phyloP scores from a whole-genome alignment of 805 yeast species.

The Saccharomycopsis fermentans region DNA sequence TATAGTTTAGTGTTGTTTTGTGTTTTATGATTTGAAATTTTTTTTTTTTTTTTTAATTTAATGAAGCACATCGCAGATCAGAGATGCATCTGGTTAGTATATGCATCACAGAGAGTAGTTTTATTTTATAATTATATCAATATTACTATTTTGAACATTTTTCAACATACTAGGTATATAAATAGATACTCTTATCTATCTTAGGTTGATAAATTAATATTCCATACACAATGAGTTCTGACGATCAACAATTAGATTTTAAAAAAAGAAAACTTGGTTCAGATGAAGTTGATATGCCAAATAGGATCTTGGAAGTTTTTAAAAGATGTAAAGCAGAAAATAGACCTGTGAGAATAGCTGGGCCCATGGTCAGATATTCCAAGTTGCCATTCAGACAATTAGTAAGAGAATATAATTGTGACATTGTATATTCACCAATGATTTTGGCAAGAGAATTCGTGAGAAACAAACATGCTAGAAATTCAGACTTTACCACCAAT shows the following conservation, averaged over 20 bases:
- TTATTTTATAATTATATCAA: background rate
- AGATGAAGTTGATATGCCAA: background rate
- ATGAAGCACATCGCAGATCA: background rate
- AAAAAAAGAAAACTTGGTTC: background rate
- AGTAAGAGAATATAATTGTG: conserved; percentile 61
- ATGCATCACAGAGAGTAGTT: background rate
- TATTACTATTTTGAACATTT: background rate
- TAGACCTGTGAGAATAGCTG: conserved; percentile 59
- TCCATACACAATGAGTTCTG: background rate
- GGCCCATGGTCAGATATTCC: conserved; percentile 97
- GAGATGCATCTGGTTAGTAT: background rate
- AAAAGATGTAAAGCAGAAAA: conserved; percentile 35
- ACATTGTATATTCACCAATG: conserved; percentile 93
- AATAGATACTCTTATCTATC: too few relatives aligned
- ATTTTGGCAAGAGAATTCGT: conserved; percentile 92
- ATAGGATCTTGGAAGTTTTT: conserved; percentile 46
- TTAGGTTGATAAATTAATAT: too few relatives aligned
- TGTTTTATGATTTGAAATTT: background rate
- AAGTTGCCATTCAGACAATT: conserved; percentile 85
- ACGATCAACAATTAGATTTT: background rate
- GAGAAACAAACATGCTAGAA: conserved; percentile 68
- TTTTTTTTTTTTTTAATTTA: background rate
- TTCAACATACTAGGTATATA: background rate
- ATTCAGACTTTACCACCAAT: conserved; percentile 79
- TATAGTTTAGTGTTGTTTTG: too few relatives aligned